Evolutionary conservation across 1,284 basidiomycete genomes (phyloP), one percentile per base, ranked within the genome.

Genomic region (Heterobasidion occidentale): DNA sequence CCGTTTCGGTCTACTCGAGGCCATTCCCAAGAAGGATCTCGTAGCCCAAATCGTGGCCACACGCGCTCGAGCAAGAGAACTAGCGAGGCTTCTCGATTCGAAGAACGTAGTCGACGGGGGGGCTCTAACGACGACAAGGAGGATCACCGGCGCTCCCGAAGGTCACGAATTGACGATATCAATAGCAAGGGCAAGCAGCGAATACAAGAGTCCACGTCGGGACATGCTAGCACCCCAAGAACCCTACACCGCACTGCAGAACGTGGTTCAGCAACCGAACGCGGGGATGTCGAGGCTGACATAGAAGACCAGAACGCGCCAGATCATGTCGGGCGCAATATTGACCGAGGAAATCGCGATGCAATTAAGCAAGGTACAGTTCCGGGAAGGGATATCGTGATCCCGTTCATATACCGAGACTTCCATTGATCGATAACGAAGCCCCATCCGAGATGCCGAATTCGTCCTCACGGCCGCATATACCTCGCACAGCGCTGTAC

Each of bases 401-500:
- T 42, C 38, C 38, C n/a, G 12, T 42, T 11, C 38, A 42, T 42
- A 12, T n/a, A 11, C 38, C 38, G 38, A 42, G n/a, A n/a, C 38
- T 12, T 11, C 5, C 38, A 42, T n/a, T 42, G 11, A 12, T 42
- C 12, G 38, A 42, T n/a, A n/a, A 42, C n/a, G 38, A 42, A 42
- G 38, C 38, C n/a, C 12, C 38, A n/a, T n/a, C 38, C 38, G 38
- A 8, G 38, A n/a, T n/a, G 38, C 11, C n/a, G 38, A 42, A n/a
- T 11, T 11, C n/a, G 38, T 42, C 38, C 11, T 12, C 38, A 42
- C 38, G 12, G 38, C 38, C 12, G 54, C 58, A 46, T 42, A 42
- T n/a, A 8, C 60, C 52, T 17, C 68, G 63, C 51, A 68, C 56
- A 59, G 68, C 81, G 51, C 69, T 74, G 51, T 74, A 78, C 59